Evolutionary conservation across 2,329 filamentous ascomycete species (phyloP), one percentile per base, ranked within the genome.

Genomic region (Scorias spongiosa): DNA sequence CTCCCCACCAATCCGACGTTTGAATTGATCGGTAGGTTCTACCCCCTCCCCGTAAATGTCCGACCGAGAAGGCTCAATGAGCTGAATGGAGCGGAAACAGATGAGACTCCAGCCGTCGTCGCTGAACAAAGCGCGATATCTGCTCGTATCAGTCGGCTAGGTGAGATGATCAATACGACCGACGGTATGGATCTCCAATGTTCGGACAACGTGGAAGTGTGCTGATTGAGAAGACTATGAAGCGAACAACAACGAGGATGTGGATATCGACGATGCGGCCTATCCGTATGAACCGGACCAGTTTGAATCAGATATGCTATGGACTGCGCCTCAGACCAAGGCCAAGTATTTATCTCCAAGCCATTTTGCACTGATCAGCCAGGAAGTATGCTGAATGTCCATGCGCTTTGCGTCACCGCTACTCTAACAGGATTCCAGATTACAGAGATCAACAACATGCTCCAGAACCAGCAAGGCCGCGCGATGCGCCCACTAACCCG

Each of bases 381-480:
- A 36, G 32, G 32, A 36, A 15, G 32, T 36, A 36, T 36, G 12
- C 3, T 9, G 12, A 36, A 15, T 15, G 4, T 12, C 15, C 11
- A 4, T 12, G 15, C 9, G 5, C 32, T 36, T 5, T 12, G 26
- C 15, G 37, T n/a, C 34, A 34, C n/a, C 10, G 36, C 11, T 36
- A 42, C 26, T 34, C 42, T 37, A 44, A 39, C n/a, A 44, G 36
- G 44, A 42, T 28, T 15, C 14, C 9, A 36, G 32, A 42, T 50
- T 26, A 46, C 49, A 18, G 49, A 48, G 28, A 51, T 50, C 43
- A 50, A 51, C 14, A 48, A 50, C 40, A 46, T 51, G 15, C 43
- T 48, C 37, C 43, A 43, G 34, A 39, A 48, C 37, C 46, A 48
- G 41, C 43, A 40, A 39, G 40, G 46, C 32, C 42, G 15, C 39